Percentiles rank a stretch among this genome's conserved stretches.
phyloP scores from a whole-genome alignment of 2,329 filamentous ascomycete genomes.

The Aureobasidium namibiae region DNA sequence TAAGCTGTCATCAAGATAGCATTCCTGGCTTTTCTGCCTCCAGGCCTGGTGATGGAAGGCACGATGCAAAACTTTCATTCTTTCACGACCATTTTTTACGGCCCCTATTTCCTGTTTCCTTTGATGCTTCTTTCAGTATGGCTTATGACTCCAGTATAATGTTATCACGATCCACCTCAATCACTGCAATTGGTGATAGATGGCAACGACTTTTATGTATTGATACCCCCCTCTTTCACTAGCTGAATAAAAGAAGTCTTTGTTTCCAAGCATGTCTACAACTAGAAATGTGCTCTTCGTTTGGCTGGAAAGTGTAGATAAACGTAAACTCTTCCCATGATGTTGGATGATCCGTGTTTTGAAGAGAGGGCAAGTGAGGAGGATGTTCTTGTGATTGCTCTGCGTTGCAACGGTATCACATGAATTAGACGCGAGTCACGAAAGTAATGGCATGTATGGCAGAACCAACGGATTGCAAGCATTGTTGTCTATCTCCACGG shows the following conservation, averaged over 20 bases:
- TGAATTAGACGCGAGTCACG: no score
- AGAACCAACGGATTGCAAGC: no score
- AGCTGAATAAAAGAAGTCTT: background rate
- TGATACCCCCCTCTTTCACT: background rate
- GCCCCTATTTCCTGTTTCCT: background rate
- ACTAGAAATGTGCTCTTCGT: no score
- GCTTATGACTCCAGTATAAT: background rate
- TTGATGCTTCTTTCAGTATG: background rate
- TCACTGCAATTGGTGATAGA: background rate
- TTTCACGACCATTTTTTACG: background rate
- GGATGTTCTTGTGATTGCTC: no score
- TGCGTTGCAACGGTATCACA: no score
- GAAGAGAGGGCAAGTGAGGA: no score
- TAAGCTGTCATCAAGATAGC: no score
- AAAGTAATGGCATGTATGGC: no score
- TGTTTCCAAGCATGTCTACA: background rate
- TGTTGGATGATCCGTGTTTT: no score
- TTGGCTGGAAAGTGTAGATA: no score
- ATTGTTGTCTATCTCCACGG: no score
- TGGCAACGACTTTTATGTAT: conserved; percentile 1
- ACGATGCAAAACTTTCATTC: background rate
- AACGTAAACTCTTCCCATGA: no score
- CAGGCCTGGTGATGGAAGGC: background rate
- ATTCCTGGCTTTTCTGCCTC: background rate
- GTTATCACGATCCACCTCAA: background rate